A percentile compares a stretch with the other conserved stretches of the same genome.
Evolutionary conservation across 2,329 filamentous ascomycete species (phyloP).

Genomic region (Alternaria tenuissima): DNA sequence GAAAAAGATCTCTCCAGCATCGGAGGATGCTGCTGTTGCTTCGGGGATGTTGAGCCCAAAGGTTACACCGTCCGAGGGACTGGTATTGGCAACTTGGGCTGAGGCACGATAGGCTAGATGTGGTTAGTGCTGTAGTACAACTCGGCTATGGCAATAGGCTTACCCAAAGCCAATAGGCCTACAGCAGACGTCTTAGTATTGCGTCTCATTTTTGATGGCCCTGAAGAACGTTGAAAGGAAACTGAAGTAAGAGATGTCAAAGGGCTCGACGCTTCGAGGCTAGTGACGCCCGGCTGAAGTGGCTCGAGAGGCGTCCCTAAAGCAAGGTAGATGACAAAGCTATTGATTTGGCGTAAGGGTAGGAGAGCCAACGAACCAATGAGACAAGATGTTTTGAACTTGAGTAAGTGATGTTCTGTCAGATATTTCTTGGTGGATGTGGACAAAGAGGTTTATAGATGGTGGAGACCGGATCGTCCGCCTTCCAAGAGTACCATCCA

Average conservation of each 20-base stretch:
- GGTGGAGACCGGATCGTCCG: neutral
- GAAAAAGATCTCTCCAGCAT: conserved; percentile 65
- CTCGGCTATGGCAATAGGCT: conserved; percentile 3
- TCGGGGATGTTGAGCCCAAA: conserved; percentile 65
- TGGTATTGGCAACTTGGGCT: conserved; percentile 44
- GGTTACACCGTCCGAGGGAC: conserved; percentile 48
- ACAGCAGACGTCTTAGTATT: conserved; percentile 20
- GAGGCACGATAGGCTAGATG: conserved; percentile 34
- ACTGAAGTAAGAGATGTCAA: neutral
- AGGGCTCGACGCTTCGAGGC: neutral
- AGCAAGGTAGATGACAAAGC: conserved; percentile 2
- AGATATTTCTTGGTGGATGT: conserved; percentile 15
- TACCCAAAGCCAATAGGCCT: conserved; percentile 41
- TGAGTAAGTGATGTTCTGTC: neutral
- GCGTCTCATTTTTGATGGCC: conserved; percentile 19
- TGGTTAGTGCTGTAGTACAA: conserved; percentile 21
- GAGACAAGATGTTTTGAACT: neutral
- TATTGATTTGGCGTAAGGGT: conserved; percentile 8
- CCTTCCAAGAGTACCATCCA: conserved; percentile 5
- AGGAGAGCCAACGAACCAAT: conserved; percentile 11
- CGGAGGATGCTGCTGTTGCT: conserved; percentile 57
- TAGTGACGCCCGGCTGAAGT: neutral
- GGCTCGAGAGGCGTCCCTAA: neutral
- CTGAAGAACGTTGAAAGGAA: conserved; percentile 9
- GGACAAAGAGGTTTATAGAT: conserved; percentile 21